Conservation (phyloP, 2,329 filamentous ascomycete species). For the Aureobasidium lini region DNA sequence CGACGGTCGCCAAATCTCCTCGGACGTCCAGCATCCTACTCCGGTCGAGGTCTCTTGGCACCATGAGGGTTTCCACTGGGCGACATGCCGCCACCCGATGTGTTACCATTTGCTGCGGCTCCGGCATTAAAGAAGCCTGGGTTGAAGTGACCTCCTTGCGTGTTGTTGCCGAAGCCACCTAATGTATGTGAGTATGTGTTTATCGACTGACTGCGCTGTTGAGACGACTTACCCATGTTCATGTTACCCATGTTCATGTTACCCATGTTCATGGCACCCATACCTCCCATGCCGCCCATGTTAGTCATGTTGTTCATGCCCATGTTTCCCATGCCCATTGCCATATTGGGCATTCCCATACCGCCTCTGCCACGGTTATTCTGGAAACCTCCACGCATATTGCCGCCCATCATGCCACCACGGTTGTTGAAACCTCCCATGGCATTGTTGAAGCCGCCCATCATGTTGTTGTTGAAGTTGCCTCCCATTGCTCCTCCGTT, state of each 20-base stretch:
- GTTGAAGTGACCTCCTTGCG: conserved; percentile 63
- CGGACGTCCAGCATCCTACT: conserved; percentile 4
- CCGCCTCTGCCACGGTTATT: conserved; percentile 12
- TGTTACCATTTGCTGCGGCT: conserved; percentile 22
- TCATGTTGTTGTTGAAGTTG: conserved; percentile 29
- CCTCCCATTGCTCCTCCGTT: conserved; percentile 29
- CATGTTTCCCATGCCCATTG: conserved; percentile 18
- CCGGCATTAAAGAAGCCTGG: conserved; percentile 55
- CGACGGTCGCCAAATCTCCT: not conserved
- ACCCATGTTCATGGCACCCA: conserved; percentile 37
- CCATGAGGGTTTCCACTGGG: conserved; percentile 15
- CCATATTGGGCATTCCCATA: conserved; percentile 20
- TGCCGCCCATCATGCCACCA: conserved; percentile 47
- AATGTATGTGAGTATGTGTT: conserved; percentile 19
- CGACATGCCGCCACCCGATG: conserved; percentile 5
- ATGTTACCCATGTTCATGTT: conserved; percentile 37
- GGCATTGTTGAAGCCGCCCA: conserved; percentile 36
- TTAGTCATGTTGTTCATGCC: conserved; percentile 32
- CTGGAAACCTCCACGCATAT: conserved; percentile 33
- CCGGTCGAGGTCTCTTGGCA: conserved; percentile 17
- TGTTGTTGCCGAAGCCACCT: conserved; percentile 56
- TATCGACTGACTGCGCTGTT: not conserved
- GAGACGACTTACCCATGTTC: conserved; percentile 31
- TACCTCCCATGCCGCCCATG: conserved; percentile 28
- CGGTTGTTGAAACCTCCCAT: conserved; percentile 48